Evolutionary conservation across 495 filamentous ascomycete species (phyloP).

Genomic region (Apodospora peruviana): DNA sequence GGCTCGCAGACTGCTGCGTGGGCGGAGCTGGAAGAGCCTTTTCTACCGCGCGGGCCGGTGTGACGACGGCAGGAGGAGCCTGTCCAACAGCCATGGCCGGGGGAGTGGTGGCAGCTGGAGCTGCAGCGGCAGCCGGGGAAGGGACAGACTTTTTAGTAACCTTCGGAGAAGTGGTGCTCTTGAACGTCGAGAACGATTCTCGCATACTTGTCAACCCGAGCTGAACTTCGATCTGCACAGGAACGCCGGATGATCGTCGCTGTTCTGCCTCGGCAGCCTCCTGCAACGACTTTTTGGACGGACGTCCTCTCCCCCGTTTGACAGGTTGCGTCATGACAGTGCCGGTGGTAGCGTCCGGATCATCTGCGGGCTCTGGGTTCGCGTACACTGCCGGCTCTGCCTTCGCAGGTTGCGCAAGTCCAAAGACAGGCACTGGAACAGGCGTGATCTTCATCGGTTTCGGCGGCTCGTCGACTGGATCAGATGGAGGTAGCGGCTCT

Average conservation of each 20-base stretch:
- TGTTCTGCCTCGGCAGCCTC: constrained; percentile 8
- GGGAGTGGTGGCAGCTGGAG: neutral
- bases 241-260: constrained; percentile 5
- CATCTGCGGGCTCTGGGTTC: constrained; percentile 25
- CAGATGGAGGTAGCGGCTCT: constrained; percentile 12
- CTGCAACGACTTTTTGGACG: constrained; percentile 24
- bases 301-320: constrained; percentile 28
- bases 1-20: constrained; percentile 17
- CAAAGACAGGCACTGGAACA: constrained; percentile 11
- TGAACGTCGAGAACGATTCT: constrained; percentile 9
- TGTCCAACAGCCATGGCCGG: neutral
- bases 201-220: neutral
- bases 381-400: constrained; percentile 21
- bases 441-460: constrained; percentile 13
- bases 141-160: constrained; percentile 13
- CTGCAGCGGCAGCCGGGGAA: neutral
- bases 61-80: constrained; percentile 5
- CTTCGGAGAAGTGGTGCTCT: constrained; percentile 6
- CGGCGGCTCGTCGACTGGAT: constrained; percentile 14
- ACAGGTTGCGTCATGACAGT: constrained; percentile 30
- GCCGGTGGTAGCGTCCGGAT: constrained; percentile 38
- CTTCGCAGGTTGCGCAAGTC: constrained; percentile 9
- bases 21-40: constrained; percentile 27
- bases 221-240: constrained; percentile 10
- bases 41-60: constrained; percentile 12